Percentiles rank a stretch among this genome's conserved stretches.
These are phyloP conservation scores for Apiotrichum laibachii DNA, from an alignment of 1,284 basidiomycete species.

Conservation along the genomic window DNA sequence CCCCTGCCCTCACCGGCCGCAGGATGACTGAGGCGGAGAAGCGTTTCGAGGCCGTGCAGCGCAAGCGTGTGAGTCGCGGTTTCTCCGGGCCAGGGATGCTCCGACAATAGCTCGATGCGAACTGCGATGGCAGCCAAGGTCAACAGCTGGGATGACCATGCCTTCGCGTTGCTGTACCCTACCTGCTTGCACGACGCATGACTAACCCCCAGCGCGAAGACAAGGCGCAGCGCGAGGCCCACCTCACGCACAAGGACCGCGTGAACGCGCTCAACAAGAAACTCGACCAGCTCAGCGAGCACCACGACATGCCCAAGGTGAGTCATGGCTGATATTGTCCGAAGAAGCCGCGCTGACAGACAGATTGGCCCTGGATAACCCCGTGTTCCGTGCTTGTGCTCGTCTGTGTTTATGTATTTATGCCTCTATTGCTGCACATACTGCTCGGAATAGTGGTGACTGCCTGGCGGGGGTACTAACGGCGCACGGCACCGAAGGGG, in stretches of 20 bases:
- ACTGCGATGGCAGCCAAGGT: neutral
- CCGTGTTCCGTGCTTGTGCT: neutral
- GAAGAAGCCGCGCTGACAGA: neutral
- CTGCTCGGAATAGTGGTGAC: too few species aligned
- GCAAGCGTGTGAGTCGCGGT: conserved; percentile 64
- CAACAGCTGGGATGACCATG: too few species aligned
- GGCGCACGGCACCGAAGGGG: too few species aligned
- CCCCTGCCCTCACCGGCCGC: conserved; percentile 13
- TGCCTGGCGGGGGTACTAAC: too few species aligned
- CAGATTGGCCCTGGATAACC: conserved; percentile 23
- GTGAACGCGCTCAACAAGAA: conserved; percentile 88
- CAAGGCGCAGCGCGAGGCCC: conserved; percentile 73
- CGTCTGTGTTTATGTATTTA: too few species aligned
- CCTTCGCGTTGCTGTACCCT: too few species aligned
- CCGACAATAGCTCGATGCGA: neutral
- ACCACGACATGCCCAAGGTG: conserved; percentile 49
- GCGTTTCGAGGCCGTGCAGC: conserved; percentile 81
- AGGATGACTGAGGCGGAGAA: conserved; percentile 85
- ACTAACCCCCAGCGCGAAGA: conserved; percentile 63
- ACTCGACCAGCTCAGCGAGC: conserved; percentile 66
- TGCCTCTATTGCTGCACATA: too few species aligned
- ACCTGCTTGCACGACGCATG: too few species aligned
- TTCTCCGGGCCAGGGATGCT: neutral
- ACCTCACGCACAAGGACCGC: conserved; percentile 90
- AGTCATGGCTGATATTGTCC: conserved; percentile 7